These are phyloP conservation scores for Microbotryum violaceum DNA, from an alignment of 1,284 basidiomycete genomes.

Conservation along the genomic window DNA sequence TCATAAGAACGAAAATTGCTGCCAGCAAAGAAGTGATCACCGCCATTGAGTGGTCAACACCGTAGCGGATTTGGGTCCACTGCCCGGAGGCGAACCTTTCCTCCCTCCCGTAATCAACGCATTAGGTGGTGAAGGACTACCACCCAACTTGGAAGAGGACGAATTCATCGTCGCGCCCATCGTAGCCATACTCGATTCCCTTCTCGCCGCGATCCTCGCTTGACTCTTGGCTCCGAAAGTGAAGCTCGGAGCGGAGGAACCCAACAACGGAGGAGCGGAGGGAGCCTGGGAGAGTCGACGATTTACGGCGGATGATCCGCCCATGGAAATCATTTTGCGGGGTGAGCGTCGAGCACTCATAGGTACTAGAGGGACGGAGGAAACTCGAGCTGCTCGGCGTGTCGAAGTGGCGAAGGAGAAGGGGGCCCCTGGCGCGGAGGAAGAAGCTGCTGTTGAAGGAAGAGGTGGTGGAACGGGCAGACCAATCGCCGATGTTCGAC, in stretches of 20 bases:
- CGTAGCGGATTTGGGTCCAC: neutral
- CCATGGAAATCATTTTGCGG: conserved; percentile 11
- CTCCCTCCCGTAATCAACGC: no score
- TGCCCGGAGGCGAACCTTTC: neutral
- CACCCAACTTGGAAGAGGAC: neutral
- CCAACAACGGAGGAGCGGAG: neutral
- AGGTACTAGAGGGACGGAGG: neutral
- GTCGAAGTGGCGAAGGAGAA: neutral
- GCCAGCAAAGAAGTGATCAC: neutral
- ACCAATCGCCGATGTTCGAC: conserved; percentile 13
- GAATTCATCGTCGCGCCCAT: neutral
- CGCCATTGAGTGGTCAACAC: neutral
- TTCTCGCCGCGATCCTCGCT: conserved; percentile 21
- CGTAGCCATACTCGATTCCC: conserved; percentile 15
- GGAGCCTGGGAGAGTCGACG: conserved; percentile 9
- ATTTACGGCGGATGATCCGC: conserved; percentile 4
- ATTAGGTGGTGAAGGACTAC: neutral
- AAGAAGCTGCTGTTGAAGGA: neutral
- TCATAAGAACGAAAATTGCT: no score
- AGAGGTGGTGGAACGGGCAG: conserved; percentile 5
- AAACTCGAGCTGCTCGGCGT: conserved; percentile 1
- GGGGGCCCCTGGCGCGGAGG: neutral
- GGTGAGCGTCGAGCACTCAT: conserved; percentile 9
- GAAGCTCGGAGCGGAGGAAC: neutral
- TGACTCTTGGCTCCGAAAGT: conserved; percentile 25